phyloP scores from a whole-genome alignment of 805 yeast species.

The Candida bentonensis region DNA sequence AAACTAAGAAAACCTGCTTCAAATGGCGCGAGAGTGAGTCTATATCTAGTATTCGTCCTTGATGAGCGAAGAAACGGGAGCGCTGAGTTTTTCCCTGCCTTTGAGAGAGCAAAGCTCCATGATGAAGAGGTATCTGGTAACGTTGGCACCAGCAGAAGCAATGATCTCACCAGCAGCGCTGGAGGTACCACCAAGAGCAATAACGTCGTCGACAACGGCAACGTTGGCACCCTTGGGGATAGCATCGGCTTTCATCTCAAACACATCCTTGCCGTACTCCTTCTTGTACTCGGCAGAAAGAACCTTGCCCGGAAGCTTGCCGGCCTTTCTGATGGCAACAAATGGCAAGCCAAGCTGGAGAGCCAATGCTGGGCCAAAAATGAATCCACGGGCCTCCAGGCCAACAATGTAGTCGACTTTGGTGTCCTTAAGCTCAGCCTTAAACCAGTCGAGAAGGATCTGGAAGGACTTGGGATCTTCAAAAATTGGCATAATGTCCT shows the following conservation, averaged over 20 bases:
- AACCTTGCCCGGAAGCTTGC: conserved; percentile 84
- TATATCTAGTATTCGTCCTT: conserved; percentile 42
- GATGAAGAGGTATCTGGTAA: conserved; percentile 72
- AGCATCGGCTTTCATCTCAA: conserved; percentile 77
- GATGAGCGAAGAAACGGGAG: conserved; percentile 81
- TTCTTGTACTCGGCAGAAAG: conserved; percentile 61
- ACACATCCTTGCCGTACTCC: conserved; percentile 84
- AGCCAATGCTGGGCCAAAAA: conserved; percentile 93
- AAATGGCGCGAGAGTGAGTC: too few relatives aligned
- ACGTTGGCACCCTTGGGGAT: conserved; percentile 72
- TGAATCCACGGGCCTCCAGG: conserved; percentile 90
- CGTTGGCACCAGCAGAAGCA: conserved; percentile 47
- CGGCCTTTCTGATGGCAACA: conserved; percentile 89
- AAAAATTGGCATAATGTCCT: conserved; percentile 93
- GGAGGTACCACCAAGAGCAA: conserved; percentile 98
- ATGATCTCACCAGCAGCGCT: conserved; percentile 83
- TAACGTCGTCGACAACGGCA: conserved; percentile 84
- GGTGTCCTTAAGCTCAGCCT: conserved; percentile 46
- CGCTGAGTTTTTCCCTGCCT: conserved; percentile 77
- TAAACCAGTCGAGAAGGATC: conserved; percentile 68
- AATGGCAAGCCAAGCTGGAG: conserved; percentile 80
- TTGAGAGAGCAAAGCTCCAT: conserved; percentile 91
- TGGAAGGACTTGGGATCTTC: conserved; percentile 68
- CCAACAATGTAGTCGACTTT: conserved; percentile 83
- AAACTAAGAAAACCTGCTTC: too few relatives aligned